A percentile compares a stretch with the other conserved stretches of the same genome.
phyloP scores from a whole-genome alignment of 768 basidiomycete species.

The Thelephora ganbajun region DNA sequence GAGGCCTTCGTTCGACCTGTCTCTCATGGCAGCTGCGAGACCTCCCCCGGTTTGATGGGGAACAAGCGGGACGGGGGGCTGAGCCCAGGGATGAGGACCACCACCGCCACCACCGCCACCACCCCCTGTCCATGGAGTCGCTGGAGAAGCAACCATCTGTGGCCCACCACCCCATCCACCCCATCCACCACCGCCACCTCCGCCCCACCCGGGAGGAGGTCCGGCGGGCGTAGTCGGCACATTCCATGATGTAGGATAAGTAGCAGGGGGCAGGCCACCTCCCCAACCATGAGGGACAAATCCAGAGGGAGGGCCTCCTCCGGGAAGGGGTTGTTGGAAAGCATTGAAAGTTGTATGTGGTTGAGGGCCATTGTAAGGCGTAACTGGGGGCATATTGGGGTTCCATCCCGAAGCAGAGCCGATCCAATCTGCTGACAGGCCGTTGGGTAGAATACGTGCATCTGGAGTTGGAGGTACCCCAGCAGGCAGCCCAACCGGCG shows the following conservation, averaged over 20 bases:
- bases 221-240: conserved; percentile 5
- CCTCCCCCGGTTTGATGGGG: conserved; percentile 11
- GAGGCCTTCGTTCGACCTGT: conserved; percentile 17
- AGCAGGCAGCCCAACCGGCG: conserved; percentile 15
- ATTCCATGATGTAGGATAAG: conserved; percentile 4
- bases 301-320: conserved; percentile 1
- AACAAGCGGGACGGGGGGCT: conserved; percentile 7
- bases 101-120: conserved; percentile 1
- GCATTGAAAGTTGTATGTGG: conserved; percentile 13
- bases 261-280: conserved; percentile 4
- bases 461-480: conserved; percentile 7
- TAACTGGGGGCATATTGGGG: conserved; percentile 3
- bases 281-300: not conserved
- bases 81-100: conserved; percentile 1
- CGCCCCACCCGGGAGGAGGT: conserved; percentile 2
- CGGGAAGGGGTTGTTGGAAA: conserved; percentile 20
- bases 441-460: conserved; percentile 8
- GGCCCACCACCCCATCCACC: conserved; percentile 12
- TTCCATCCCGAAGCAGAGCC: conserved; percentile 11
- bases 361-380: conserved; percentile 6
- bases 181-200: conserved; percentile 1
- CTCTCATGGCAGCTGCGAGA: conserved; percentile 13
- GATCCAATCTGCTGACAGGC: conserved; percentile 19
- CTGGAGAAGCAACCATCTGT: conserved; percentile 14
- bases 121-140: conserved; percentile 11